Conservation (phyloP, 2,329 filamentous ascomycete genomes). For the Fusarium drepaniforme region DNA sequence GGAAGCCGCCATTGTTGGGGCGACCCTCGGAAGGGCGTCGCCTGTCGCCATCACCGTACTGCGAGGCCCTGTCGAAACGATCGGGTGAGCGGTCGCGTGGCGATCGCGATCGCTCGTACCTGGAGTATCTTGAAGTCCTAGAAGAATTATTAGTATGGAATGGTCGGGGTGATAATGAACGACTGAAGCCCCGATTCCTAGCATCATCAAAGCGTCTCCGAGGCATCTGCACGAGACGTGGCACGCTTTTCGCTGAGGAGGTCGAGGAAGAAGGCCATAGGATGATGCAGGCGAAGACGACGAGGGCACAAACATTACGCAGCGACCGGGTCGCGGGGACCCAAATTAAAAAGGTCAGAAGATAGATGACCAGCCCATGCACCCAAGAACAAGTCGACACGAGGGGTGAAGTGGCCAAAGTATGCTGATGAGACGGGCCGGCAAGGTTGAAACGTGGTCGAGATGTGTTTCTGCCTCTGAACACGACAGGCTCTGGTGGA, state of each 20-base stretch:
- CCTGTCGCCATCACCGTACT: constrained; percentile 74
- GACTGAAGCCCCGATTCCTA: background rate
- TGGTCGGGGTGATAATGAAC: background rate
- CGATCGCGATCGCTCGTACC: constrained; percentile 71
- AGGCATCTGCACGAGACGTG: background rate
- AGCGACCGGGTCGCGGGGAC: constrained; percentile 29
- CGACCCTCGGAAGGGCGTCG: constrained; percentile 74
- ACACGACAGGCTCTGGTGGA: constrained; percentile 32
- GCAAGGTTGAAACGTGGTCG: background rate
- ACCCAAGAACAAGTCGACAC: constrained; percentile 19
- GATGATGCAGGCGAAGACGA: background rate
- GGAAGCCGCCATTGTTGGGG: constrained; percentile 70
- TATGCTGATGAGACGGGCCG: constrained; percentile 5
- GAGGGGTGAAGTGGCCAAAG: background rate
- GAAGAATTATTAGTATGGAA: constrained; percentile 47
- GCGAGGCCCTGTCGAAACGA: constrained; percentile 68
- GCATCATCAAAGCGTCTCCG: background rate
- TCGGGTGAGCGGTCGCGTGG: constrained; percentile 78
- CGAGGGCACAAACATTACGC: constrained; percentile 39
- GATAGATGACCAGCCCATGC: constrained; percentile 33
- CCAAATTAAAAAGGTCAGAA: constrained; percentile 25
- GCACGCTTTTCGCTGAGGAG: background rate
- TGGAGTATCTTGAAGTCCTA: constrained; percentile 71
- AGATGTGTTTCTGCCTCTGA: constrained; percentile 26
- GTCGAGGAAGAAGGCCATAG: background rate